These are phyloP conservation scores for Bocquillonia castaneifolia DNA, from an alignment of 441 rosid species.

Conservation along the genomic window DNA sequence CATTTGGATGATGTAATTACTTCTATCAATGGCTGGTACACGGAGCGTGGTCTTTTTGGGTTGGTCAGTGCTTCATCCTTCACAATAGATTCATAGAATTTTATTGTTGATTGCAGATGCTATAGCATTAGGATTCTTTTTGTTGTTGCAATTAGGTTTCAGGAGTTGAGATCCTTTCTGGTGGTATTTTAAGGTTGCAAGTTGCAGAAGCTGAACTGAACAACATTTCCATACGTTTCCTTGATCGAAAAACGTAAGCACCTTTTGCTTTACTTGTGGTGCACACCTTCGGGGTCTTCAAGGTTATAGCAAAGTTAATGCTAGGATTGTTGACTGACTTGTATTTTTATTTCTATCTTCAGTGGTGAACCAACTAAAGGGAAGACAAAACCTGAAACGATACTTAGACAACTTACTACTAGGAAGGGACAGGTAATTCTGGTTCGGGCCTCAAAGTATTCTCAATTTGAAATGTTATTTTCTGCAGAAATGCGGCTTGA, in stretches of 20 bases:
- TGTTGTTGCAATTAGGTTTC: constrained; percentile 51
- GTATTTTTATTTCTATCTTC: constrained; percentile 26
- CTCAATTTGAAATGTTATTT: neutral
- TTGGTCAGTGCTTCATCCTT: constrained; percentile 47
- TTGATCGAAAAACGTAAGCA: constrained; percentile 86
- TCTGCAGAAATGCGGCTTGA: neutral
- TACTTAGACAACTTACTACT: constrained; percentile 85
- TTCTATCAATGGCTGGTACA: constrained; percentile 90
- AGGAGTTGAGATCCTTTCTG: constrained; percentile 83
- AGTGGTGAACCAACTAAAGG: constrained; percentile 93
- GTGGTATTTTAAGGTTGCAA: constrained; percentile 78
- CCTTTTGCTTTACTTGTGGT: constrained; percentile 20
- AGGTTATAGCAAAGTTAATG: neutral
- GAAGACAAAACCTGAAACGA: constrained; percentile 75
- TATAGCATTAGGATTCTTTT: constrained; percentile 1
- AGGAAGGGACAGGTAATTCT: constrained; percentile 84
- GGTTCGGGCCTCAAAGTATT: neutral
- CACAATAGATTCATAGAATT: neutral
- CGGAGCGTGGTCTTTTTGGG: constrained; percentile 92
- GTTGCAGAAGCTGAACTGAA: constrained; percentile 94
- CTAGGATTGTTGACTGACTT: constrained; percentile 13
- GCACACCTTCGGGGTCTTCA: neutral
- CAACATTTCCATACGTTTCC: constrained; percentile 77
- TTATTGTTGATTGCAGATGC: neutral
- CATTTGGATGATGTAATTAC: constrained; percentile 77